Evolutionary conservation across 495 filamentous ascomycete species (phyloP), one percentile per base, ranked within the genome.

Genomic region (Podospora australis): DNA sequence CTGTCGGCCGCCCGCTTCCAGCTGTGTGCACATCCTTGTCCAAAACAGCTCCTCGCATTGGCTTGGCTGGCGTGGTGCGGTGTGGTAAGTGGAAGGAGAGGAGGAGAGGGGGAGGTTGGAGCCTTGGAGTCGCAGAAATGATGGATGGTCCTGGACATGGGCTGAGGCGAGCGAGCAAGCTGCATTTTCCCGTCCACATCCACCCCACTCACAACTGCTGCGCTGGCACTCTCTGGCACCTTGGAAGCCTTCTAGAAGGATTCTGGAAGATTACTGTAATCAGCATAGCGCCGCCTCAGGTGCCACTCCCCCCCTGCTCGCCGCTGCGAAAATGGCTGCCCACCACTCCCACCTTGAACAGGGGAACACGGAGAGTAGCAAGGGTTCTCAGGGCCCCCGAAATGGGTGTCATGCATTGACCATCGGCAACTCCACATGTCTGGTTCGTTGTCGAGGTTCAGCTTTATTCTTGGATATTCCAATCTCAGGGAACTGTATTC

Each of bases 201-300:
- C 25, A 16, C 23, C 23, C 17, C 16, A 14, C 26, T 11, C 25
- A 16, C 11, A 16, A 44, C 9, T 29, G 41, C n/a, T 19, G 9
- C 11, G 28, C 23, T 25, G 24, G 23, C 28, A 17, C 20, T 11
- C 35, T 45, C 23, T 25, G 24, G 23, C 28, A 17, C 20, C n/a
- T 38, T 45, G 38, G 32, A 25, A 26, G 16, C 32, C 14, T 55
- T 58, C 55, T 56, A 24, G 56, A 59, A 62, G 49, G 22, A 39
- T 53, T 55, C 48, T 57, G 43, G 59, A 62, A 62, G 44, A 29
- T 39, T 51, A 47, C 54, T 41, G 11, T n/a, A 58, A 43, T 21
- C 13, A 39, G 30, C 22, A 23, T 50, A 29, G 48, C 29, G 38
- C 26, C 48, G 25, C 48, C 1, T 49, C 51, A 51, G 46, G 42